Conservation (phyloP, 1,139 yeast genomes). For the Protomyces pachydermus region DNA sequence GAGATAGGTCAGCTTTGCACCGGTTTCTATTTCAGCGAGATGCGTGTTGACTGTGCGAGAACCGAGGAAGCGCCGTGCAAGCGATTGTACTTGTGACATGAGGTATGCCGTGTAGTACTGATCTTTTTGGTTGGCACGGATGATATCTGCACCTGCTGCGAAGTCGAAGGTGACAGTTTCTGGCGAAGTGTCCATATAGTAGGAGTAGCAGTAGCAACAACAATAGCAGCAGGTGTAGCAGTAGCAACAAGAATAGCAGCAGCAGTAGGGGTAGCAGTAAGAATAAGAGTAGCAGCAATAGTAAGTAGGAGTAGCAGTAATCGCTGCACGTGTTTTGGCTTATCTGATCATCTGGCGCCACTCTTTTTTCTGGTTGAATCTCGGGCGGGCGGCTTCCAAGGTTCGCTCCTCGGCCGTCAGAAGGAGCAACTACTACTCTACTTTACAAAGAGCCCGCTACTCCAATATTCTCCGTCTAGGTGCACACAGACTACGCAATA, state of each 20-base stretch:
- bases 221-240: neutral
- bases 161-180: neutral
- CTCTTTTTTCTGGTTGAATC: neutral
- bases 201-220: neutral
- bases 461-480: neutral
- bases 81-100: slow-evolving; percentile 6
- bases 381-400: neutral
- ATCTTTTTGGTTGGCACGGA: slow-evolving; percentile 21
- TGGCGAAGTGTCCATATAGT: neutral
- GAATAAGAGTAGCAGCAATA: too few species aligned
- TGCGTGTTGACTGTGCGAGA: slow-evolving; percentile 4
- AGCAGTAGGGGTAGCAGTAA: neutral
- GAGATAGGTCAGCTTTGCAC: slow-evolving; percentile 58
- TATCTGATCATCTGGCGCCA: too few species aligned
- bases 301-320: neutral
- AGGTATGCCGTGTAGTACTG: slow-evolving; percentile 9
- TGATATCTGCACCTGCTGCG: slow-evolving; percentile 24
- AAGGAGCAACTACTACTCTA: neutral
- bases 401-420: neutral
- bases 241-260: neutral
- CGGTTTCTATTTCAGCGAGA: slow-evolving; percentile 49
- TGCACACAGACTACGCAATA: neutral
- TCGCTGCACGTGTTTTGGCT: too few species aligned
- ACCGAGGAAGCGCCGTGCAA: slow-evolving; percentile 6
- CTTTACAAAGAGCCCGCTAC: neutral